Base-by-base conservation (phyloP, 495 filamentous ascomycete species). In the Podospora tetraspora region DNA sequence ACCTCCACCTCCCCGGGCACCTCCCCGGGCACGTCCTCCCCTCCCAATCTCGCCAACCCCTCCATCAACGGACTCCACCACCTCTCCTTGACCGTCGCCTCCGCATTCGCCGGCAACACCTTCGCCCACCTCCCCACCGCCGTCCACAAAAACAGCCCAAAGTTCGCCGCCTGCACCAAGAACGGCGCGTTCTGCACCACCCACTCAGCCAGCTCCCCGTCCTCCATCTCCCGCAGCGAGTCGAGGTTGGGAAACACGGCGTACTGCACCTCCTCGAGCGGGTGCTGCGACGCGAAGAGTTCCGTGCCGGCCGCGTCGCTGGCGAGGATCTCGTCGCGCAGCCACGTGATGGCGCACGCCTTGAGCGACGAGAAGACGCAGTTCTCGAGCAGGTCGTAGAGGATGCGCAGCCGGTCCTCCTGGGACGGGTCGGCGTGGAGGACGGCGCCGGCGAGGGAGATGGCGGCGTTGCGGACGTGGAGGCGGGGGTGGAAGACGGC, bases 331-430 rank as follows among this genome's bases (percentile, higher is more conserved):
- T 97, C 94, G 62, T 93, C 88, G 74, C 93, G 94, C 4, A 97
- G 79, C 91, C 96, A 97, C 25, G 86, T 85, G 12, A 98, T 85
- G 0, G 94, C 93, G 64, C 87, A 89, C 16, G 90, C 93, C 70
- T 92, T 93, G 59, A 95, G 84, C 3, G 90, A 85, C 25, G 91
- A 85, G 73, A 88, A 92, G 7, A 90, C 88, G 71, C 90, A 91
- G 69, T 96, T 87, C 76, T 95, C 89, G 29, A 98, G 82, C 3
- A 94, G 89, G 60, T 92, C 89, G 58, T 87, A 84, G 12, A 98
- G 90, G 67, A 96, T 90, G 5, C 88, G 85, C 57, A 96, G 84
- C 1, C 93, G 85, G 30, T 87, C 84, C 0, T 85, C 76, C 58
- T 90, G 85, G 1, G 88, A 86, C 1, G 93, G 92, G 72, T 97